Evolutionary conservation across 179 eudicot genomes (phyloP), one percentile per base, ranked within the genome.

Genomic region (Camellia oleifera): DNA sequence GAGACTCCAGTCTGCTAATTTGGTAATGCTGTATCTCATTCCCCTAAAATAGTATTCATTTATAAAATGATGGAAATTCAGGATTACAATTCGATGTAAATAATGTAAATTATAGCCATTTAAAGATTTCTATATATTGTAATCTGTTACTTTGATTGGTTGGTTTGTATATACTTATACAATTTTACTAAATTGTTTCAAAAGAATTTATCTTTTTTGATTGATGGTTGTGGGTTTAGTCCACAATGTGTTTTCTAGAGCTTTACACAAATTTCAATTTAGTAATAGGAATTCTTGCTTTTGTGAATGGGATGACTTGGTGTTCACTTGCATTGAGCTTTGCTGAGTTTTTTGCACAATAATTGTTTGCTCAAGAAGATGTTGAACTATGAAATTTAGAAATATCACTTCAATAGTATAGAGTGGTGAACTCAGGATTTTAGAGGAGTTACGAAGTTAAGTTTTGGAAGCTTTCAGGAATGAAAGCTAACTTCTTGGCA

Each of bases 1-100:
- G 94, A 84, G 60, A 3, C 46, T 26, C 62, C 62, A 50, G 10
- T 77, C 72, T 65, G 79, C 62, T 77, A 52, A 66, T 32, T 50
- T 46, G 62, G 66, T 20, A 69, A 15, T 12, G 66, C 14, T 15
- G 50, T 45, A 44, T 69, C 14, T 78, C 40, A 17, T 10, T 67
- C 23, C 53, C 53, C 17, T 11, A 5, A 54, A 53, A 20, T 77
- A 67, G n/a, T n/a, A 53, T 77, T 68, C 80, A 17, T 45, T 78
- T 68, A 32, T 32, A 56, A 10, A 70, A 78, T 56, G 54, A 44
- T 67, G 67, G 78, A 48, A 48, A 48, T 48, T 48, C 52, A 48
- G 52, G 52, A 48, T 48, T 48, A 64, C 4, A 9, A 26, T 61
- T 17, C 4, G 8, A 57, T 13, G 67, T 78, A 78, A 23, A 46